These are phyloP conservation scores for Tetrapisispora nanseiensis DNA, from an alignment of 805 yeast genomes.

Conservation along the genomic window DNA sequence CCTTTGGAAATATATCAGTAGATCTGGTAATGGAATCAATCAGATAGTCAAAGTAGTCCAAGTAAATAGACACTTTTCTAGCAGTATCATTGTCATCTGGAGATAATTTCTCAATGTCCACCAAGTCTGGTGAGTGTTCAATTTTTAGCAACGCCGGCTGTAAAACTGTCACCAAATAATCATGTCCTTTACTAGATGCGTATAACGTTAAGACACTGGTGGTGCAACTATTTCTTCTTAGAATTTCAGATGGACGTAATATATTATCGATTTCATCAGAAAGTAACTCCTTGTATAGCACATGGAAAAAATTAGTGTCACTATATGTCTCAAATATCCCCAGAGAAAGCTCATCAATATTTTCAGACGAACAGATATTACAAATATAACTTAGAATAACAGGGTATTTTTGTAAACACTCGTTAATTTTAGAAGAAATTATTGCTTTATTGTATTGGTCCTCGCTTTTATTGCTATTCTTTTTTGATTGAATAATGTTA, in stretches of 20 bases:
- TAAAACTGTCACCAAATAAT: conserved; percentile 43
- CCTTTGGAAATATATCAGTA: conserved; percentile 49
- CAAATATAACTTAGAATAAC: conserved; percentile 43
- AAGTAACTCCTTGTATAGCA: conserved; percentile 43
- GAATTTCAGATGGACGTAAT: conserved; percentile 53
- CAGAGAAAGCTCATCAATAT: conserved; percentile 58
- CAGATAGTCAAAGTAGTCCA: conserved; percentile 43
- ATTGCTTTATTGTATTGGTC: conserved; percentile 19
- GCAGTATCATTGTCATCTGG: conserved; percentile 32
- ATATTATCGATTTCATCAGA: conserved; percentile 50
- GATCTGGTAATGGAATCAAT: conserved; percentile 50
- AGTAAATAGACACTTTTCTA: conserved; percentile 36
- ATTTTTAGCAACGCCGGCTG: conserved; percentile 48
- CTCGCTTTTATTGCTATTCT: conserved; percentile 7
- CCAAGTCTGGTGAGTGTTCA: conserved; percentile 36
- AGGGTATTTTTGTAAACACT: conserved; percentile 28
- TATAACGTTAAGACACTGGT: conserved; percentile 62
- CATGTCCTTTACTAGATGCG: conserved; percentile 51
- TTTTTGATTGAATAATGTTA: conserved; percentile 37
- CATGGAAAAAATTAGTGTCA: conserved; percentile 30
- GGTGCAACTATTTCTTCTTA: conserved; percentile 71
- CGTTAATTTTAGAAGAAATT: conserved; percentile 19
- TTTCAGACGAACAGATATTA: conserved; percentile 51
- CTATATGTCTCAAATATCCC: conserved; percentile 47
- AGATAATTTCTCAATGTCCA: conserved; percentile 52